phyloP scores from a whole-genome alignment of 768 basidiomycete genomes.

The Phlebiopsis gigantea region DNA sequence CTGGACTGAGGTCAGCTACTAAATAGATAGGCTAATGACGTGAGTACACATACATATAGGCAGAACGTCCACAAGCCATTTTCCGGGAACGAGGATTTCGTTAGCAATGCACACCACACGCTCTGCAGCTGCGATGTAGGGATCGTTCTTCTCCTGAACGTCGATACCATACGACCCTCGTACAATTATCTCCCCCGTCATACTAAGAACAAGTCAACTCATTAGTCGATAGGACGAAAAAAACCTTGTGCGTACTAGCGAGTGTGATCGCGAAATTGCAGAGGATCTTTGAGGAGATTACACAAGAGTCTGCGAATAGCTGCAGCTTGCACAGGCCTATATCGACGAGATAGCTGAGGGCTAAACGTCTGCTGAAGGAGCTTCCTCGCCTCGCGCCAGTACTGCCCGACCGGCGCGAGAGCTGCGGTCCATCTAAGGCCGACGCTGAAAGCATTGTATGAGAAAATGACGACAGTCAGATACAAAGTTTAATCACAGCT shows the following conservation, averaged over 20 bases:
- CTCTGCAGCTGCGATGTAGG: conserved; percentile 11
- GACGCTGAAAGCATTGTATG: background rate
- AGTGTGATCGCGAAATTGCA: conserved; percentile 3
- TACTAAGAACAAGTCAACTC: conserved; percentile 11
- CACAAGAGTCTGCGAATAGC: background rate
- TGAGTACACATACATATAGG: conserved; percentile 3
- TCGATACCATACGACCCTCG: conserved; percentile 14
- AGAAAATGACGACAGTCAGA: background rate
- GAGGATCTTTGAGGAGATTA: background rate
- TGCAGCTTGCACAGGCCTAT: background rate
- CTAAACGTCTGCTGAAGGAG: background rate
- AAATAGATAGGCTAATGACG: background rate
- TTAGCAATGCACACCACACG: background rate
- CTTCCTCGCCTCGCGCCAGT: background rate
- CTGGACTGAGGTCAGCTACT: background rate
- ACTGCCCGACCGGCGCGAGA: conserved; percentile 3
- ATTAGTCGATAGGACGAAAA: too few species aligned
- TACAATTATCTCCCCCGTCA: conserved; percentile 13
- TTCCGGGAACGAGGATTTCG: conserved; percentile 6
- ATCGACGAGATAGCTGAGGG: background rate
- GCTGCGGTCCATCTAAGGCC: conserved; percentile 12
- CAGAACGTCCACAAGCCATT: conserved; percentile 10
- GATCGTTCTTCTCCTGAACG: conserved; percentile 13
- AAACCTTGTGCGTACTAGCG: conserved; percentile 4
- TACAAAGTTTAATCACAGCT: conserved; percentile 12